Conservation (phyloP, 2,329 filamentous ascomycete genomes). For the Colletotrichum australisinense region DNA sequence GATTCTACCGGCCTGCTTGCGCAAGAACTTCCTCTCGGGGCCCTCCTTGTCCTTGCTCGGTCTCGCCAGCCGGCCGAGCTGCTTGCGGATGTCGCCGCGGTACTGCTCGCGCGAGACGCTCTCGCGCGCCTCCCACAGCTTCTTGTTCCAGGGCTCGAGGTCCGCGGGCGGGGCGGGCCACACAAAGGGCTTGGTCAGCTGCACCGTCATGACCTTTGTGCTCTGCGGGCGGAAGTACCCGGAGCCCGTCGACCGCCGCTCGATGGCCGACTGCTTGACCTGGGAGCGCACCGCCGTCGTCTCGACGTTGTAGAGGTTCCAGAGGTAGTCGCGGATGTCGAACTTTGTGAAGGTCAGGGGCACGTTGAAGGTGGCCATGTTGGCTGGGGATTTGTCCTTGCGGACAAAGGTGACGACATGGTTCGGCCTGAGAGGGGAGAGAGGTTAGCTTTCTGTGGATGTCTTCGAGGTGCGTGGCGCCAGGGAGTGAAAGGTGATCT, state of each 20-base stretch:
- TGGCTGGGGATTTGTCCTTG: slow-evolving; percentile 77
- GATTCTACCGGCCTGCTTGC: slow-evolving; percentile 68
- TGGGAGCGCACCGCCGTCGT: slow-evolving; percentile 81
- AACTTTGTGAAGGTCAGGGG: slow-evolving; percentile 95
- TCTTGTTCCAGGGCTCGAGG: slow-evolving; percentile 72
- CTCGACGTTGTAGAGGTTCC: slow-evolving; percentile 83
- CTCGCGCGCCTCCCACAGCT: slow-evolving; percentile 65
- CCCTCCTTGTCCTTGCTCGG: slow-evolving; percentile 54
- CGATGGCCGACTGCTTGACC: slow-evolving; percentile 73
- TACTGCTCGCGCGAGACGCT: slow-evolving; percentile 55
- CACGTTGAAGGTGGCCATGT: slow-evolving; percentile 89
- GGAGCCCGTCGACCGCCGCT: slow-evolving; percentile 61
- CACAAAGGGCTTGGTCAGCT: slow-evolving; percentile 87
- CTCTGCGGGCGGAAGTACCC: slow-evolving; percentile 77
- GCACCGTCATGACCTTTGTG: slow-evolving; percentile 94
- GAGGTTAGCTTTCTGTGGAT: slow-evolving; percentile 1
- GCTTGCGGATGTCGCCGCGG: slow-evolving; percentile 46
- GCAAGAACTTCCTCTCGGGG: slow-evolving; percentile 51
- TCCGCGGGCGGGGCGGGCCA: slow-evolving; percentile 81
- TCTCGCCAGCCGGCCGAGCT: slow-evolving; percentile 46
- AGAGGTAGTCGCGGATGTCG: slow-evolving; percentile 95
- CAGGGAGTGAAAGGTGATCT: background rate
- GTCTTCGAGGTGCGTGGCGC: background rate
- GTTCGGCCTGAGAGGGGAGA: slow-evolving; percentile 71
- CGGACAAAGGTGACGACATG: slow-evolving; percentile 84